phyloP scores from a whole-genome alignment of 768 basidiomycete genomes.

The Leccinum imitatum region DNA sequence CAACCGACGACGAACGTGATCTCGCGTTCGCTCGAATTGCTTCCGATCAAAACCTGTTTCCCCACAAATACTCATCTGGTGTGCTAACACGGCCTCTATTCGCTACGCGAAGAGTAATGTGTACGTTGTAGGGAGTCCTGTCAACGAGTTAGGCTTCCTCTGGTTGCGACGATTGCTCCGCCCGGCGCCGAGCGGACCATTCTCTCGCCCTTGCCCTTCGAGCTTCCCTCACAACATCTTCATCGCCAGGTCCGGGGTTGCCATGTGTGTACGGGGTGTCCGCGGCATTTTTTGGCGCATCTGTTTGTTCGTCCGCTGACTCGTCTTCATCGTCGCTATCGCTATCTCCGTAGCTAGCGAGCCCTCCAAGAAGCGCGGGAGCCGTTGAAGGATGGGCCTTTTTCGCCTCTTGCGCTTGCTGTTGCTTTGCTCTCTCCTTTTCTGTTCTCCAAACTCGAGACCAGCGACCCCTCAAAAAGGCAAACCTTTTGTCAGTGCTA shows the following conservation, averaged over 20 bases:
- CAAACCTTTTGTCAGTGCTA: constrained; percentile 73
- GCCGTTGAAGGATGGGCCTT: constrained; percentile 10
- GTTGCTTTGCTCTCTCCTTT: constrained; percentile 42
- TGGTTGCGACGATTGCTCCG: constrained; percentile 12
- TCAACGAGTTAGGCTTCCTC: constrained; percentile 6
- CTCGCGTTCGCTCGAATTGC: background rate
- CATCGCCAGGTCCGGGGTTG: background rate
- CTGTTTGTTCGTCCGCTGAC: constrained; percentile 26
- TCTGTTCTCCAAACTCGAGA: constrained; percentile 56
- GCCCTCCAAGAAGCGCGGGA: constrained; percentile 42
- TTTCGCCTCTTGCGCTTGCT: constrained; percentile 24
- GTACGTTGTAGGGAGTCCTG: background rate
- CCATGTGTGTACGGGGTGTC: background rate
- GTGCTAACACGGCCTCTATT: background rate
- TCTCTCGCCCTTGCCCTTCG: constrained; percentile 56
- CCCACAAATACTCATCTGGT: background rate
- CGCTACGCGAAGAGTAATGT: too few species aligned
- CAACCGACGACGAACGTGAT: too few species aligned
- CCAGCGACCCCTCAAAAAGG: constrained; percentile 81
- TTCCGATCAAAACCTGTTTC: constrained; percentile 1
- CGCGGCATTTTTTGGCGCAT: background rate
- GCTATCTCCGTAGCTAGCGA: constrained; percentile 62
- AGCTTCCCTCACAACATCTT: constrained; percentile 39
- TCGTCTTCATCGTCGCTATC: constrained; percentile 40
- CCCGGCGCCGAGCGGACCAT: constrained; percentile 55